A percentile compares a stretch with the other conserved stretches of the same genome.
Evolutionary conservation across 495 filamentous ascomycete species (phyloP).

Genomic region (Baudoinia panamericana): DNA sequence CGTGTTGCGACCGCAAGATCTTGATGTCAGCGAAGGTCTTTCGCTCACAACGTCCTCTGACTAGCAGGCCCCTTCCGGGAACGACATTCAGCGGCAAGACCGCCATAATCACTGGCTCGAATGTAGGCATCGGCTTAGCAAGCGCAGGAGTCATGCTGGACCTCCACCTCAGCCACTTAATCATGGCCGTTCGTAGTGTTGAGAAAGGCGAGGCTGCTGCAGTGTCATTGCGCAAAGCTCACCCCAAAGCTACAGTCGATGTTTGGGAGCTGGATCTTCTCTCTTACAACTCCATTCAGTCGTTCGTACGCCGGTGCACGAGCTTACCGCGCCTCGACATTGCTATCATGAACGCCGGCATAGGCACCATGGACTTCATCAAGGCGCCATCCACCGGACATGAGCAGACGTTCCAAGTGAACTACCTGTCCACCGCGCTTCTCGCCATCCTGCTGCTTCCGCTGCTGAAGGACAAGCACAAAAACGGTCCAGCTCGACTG

Average conservation of each 20-base stretch:
- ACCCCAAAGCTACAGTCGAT: constrained; percentile 29
- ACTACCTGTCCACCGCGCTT: constrained; percentile 35
- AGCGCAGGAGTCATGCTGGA: constrained; percentile 36
- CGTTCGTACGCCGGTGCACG: constrained; percentile 9
- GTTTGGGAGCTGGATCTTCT: constrained; percentile 23
- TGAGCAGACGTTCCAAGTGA: constrained; percentile 31
- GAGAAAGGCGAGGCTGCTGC: constrained; percentile 29
- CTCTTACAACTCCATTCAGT: constrained; percentile 5
- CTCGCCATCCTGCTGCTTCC: constrained; percentile 40
- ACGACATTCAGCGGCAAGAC: constrained; percentile 23
- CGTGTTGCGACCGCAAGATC: background rate
- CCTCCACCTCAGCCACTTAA: constrained; percentile 35
- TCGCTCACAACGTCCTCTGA: background rate
- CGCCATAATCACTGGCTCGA: constrained; percentile 41
- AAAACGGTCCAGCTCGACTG: constrained; percentile 28
- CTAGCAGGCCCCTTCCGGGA: background rate
- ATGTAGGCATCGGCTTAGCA: constrained; percentile 41
- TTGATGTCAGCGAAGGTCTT: background rate
- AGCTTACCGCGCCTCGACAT: constrained; percentile 33
- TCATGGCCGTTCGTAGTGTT: constrained; percentile 42
- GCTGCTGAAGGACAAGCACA: constrained; percentile 29
- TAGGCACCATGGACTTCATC: constrained; percentile 26
- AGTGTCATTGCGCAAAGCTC: constrained; percentile 18
- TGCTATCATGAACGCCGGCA: constrained; percentile 42
- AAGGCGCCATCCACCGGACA: constrained; percentile 33